Conservation (phyloP, 2,329 filamentous ascomycete species). For the Paecilomyces niveus region DNA sequence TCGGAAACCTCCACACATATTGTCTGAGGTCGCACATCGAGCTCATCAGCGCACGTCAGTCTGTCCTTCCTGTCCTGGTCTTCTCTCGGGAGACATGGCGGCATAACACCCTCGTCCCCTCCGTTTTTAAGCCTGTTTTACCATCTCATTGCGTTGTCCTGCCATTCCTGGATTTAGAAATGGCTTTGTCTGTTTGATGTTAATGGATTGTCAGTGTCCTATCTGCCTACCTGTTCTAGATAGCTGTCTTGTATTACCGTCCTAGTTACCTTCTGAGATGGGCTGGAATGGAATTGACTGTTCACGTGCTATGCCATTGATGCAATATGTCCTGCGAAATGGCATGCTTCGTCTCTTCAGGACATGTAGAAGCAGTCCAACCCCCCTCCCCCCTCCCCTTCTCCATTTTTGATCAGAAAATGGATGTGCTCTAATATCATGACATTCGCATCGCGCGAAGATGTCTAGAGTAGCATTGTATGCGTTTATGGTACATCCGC, state of each 20-base stretch:
- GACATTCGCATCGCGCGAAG: background rate
- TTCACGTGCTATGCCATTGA: background rate
- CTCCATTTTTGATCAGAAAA: no score
- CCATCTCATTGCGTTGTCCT: background rate
- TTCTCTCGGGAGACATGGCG: background rate
- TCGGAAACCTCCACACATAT: background rate
- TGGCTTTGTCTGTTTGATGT: background rate
- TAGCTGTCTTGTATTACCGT: background rate
- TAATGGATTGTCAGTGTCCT: background rate
- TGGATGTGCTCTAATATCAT: no score
- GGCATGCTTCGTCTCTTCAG: background rate
- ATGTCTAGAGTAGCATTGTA: conserved; percentile 4
- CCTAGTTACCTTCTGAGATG: background rate
- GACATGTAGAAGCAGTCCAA: background rate
- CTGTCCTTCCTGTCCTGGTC: background rate
- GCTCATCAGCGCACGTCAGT: background rate
- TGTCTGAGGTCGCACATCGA: background rate
- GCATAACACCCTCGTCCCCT: background rate
- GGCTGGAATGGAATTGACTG: background rate
- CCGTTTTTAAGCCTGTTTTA: background rate
- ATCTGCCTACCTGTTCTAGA: background rate
- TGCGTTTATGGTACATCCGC: conserved; percentile 4
- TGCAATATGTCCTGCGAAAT: background rate
- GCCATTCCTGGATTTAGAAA: background rate
- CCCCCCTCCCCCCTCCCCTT: no score